phyloP scores from a whole-genome alignment of 2,329 filamentous ascomycete genomes.

The Madurella mycetomatis region DNA sequence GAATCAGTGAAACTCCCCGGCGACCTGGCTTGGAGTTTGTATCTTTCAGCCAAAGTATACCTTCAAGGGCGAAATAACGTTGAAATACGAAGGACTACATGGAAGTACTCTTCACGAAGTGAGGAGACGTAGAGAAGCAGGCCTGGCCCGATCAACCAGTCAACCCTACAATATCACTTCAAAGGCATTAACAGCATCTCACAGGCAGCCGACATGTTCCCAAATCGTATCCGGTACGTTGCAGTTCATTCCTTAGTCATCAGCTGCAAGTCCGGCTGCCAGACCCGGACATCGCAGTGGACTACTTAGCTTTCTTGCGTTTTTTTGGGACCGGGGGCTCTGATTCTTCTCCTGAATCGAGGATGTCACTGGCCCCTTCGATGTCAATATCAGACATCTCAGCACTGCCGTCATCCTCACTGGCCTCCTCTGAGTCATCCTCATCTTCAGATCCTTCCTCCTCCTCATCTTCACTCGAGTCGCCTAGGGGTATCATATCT shows the following conservation, averaged over 20 bases:
- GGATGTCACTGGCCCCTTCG: slow-evolving; percentile 22
- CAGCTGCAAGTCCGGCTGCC: background rate
- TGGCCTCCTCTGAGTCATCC: slow-evolving; percentile 40
- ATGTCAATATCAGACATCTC: slow-evolving; percentile 26
- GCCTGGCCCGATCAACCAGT: background rate
- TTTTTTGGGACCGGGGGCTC: slow-evolving; percentile 21
- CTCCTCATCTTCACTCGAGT: slow-evolving; percentile 33
- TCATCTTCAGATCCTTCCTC: slow-evolving; percentile 39
- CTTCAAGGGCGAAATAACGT: too few species aligned
- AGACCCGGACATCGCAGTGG: background rate
- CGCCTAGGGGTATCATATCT: slow-evolving; percentile 43
- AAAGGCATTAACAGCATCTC: background rate
- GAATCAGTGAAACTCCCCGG: too few species aligned
- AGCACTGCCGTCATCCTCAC: slow-evolving; percentile 32
- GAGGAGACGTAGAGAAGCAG: too few species aligned
- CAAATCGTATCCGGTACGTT: background rate
- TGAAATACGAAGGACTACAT: too few species aligned
- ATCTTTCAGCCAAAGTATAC: too few species aligned
- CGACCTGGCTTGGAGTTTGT: too few species aligned
- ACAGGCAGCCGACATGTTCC: background rate
- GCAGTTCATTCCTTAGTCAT: slow-evolving; percentile 7
- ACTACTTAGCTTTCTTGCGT: slow-evolving; percentile 22
- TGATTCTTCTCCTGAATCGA: slow-evolving; percentile 22
- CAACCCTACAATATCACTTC: background rate
- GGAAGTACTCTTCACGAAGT: too few species aligned